A percentile compares a stretch with the other conserved stretches of the same genome.
phyloP scores from a whole-genome alignment of 2,329 filamentous ascomycete species.

The Phoma sp. region DNA sequence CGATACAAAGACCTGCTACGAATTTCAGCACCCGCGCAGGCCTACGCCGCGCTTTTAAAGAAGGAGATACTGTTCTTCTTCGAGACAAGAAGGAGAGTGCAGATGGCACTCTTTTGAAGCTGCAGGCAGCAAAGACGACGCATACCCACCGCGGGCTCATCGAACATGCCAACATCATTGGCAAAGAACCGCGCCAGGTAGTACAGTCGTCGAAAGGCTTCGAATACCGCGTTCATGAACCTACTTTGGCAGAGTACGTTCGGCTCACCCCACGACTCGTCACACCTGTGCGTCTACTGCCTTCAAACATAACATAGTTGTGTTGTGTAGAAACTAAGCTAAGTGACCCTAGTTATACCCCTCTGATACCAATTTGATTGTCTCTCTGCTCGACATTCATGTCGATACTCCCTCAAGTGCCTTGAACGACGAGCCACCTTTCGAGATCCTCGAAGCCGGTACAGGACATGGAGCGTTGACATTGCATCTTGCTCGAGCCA shows the following conservation, averaged over 20 bases:
- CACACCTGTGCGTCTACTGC: conserved; percentile 68
- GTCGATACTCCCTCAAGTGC: conserved; percentile 52
- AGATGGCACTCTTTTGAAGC: conserved; percentile 50
- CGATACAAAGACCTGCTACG: conserved; percentile 11
- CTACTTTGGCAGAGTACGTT: conserved; percentile 77
- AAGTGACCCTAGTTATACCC: conserved; percentile 69
- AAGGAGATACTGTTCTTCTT: conserved; percentile 53
- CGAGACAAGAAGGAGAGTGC: conserved; percentile 48
- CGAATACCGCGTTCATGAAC: conserved; percentile 66
- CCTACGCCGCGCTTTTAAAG: conserved; percentile 39
- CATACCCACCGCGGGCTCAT: conserved; percentile 59
- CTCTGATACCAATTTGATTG: conserved; percentile 76
- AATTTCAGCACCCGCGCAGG: conserved; percentile 29
- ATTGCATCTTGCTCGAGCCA: conserved; percentile 75
- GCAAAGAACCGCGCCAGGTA: conserved; percentile 65
- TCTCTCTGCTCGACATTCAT: conserved; percentile 78
- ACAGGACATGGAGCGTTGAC: conserved; percentile 86
- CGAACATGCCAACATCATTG: conserved; percentile 67
- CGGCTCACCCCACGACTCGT: conserved; percentile 71
- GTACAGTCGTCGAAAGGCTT: conserved; percentile 62
- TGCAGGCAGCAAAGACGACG: conserved; percentile 45
- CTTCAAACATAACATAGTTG: background rate
- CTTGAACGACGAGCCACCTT: conserved; percentile 49
- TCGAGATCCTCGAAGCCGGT: conserved; percentile 84
- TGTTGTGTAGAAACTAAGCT: background rate